Evolutionary conservation across 208 protist species (phyloP).

Genomic region (Lotmaria passim): DNA sequence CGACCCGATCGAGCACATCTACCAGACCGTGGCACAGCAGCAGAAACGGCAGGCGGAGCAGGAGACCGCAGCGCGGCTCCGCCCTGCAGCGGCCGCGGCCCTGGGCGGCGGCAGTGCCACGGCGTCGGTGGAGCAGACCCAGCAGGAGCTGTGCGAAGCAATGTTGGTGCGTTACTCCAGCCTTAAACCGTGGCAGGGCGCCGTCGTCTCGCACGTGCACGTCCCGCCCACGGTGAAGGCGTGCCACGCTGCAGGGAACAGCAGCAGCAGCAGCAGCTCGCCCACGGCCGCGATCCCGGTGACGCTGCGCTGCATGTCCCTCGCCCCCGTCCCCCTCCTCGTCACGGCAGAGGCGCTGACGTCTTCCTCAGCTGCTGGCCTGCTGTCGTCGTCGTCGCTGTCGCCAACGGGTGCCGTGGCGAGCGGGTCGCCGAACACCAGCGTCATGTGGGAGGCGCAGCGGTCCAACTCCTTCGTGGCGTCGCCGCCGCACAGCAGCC

Average conservation of each 20-base stretch:
- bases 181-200: slow-evolving; percentile 57
- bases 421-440: background rate
- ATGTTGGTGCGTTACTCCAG: slow-evolving; percentile 44
- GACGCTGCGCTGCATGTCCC: slow-evolving; percentile 65
- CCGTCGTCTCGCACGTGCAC: slow-evolving; percentile 39
- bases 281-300: slow-evolving; percentile 44
- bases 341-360: slow-evolving; percentile 50
- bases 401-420: background rate
- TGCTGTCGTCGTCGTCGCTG: background rate
- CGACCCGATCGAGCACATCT: slow-evolving; percentile 64
- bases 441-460: background rate
- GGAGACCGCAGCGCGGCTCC: slow-evolving; percentile 21
- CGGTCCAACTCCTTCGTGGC: background rate
- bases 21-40: slow-evolving; percentile 31
- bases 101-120: background rate
- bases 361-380: background rate
- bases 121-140: slow-evolving; percentile 42
- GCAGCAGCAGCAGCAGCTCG: background rate
- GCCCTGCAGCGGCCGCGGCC: background rate
- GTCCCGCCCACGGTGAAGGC: slow-evolving; percentile 39
- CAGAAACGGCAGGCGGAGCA: slow-evolving; percentile 27
- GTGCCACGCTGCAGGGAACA: background rate
- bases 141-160: slow-evolving; percentile 57
- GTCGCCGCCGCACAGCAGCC: background rate
- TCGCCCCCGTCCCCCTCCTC: slow-evolving; percentile 67